phyloP scores from a whole-genome alignment of 768 basidiomycete species.

The Tricholoma sp. region DNA sequence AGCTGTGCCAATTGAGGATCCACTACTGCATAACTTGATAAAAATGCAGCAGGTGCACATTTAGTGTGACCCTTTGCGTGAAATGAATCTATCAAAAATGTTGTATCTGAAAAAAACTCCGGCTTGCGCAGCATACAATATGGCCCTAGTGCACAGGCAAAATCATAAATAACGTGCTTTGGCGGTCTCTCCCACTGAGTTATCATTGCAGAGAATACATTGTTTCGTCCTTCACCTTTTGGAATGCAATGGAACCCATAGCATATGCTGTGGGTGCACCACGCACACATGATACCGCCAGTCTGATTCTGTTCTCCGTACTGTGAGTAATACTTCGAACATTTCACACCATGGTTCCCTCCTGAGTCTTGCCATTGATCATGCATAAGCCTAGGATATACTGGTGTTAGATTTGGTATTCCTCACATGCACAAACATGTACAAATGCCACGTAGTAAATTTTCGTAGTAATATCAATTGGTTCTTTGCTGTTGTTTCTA shows the following conservation, averaged over 20 bases:
- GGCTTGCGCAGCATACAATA: conserved; percentile 21
- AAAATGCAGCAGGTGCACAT: conserved; percentile 24
- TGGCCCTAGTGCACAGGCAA: conserved; percentile 25
- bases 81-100: conserved; percentile 29
- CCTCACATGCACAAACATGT: too few relatives aligned
- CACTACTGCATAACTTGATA: conserved; percentile 20
- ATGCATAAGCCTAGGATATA: not conserved
- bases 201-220: conserved; percentile 14
- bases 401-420: too few relatives aligned
- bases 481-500: too few relatives aligned
- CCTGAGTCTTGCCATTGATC: conserved; percentile 1
- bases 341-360: not conserved
- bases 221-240: conserved; percentile 11
- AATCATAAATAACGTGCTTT: conserved; percentile 25
- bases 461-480: too few relatives aligned
- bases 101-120: conserved; percentile 23
- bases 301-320: conserved; percentile 5
- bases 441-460: too few relatives aligned
- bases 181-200: conserved; percentile 25
- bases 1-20: conserved; percentile 20
- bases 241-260: conserved; percentile 20
- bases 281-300: conserved; percentile 12
- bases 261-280: conserved; percentile 19
- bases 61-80: conserved; percentile 29
- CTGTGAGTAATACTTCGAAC: conserved; percentile 1